These are phyloP conservation scores for Paracoccidioides brasiliensis DNA, from an alignment of 2,329 filamentous ascomycete genomes.

Conservation along the genomic window DNA sequence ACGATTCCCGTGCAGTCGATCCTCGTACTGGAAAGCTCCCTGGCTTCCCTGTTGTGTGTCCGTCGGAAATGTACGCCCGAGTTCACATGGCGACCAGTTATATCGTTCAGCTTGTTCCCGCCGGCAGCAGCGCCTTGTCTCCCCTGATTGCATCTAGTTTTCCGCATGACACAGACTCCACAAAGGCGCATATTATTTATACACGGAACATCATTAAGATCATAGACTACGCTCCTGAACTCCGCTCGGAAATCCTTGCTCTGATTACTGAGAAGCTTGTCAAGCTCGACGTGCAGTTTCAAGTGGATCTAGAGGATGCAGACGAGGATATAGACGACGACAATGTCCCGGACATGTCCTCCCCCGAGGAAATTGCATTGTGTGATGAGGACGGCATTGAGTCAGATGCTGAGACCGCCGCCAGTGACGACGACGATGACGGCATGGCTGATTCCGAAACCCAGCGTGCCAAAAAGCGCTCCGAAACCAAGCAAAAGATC, in stretches of 20 bases:
- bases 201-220: slow-evolving; percentile 71
- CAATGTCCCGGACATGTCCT: slow-evolving; percentile 40
- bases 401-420: slow-evolving; percentile 51
- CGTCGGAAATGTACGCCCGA: slow-evolving; percentile 54
- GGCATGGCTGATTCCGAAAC: slow-evolving; percentile 35
- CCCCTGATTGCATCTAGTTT: slow-evolving; percentile 56
- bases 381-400: slow-evolving; percentile 37
- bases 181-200: slow-evolving; percentile 72
- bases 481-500: slow-evolving; percentile 77
- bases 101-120: slow-evolving; percentile 67
- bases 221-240: slow-evolving; percentile 61
- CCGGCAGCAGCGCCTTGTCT: slow-evolving; percentile 57
- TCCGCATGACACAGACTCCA: slow-evolving; percentile 62
- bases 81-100: slow-evolving; percentile 65
- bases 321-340: slow-evolving; percentile 76
- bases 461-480: slow-evolving; percentile 52
- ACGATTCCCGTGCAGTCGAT: slow-evolving; percentile 29
- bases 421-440: slow-evolving; percentile 51
- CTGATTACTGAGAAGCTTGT: slow-evolving; percentile 76
- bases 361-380: slow-evolving; percentile 9
- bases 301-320: slow-evolving; percentile 81
- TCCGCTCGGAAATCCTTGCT: slow-evolving; percentile 68
- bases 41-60: slow-evolving; percentile 45
- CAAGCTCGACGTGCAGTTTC: slow-evolving; percentile 90
- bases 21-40: slow-evolving; percentile 41